These are phyloP conservation scores for Dendrobium catenatum DNA, from an alignment of 106 monocot species.

Conservation along the genomic window DNA sequence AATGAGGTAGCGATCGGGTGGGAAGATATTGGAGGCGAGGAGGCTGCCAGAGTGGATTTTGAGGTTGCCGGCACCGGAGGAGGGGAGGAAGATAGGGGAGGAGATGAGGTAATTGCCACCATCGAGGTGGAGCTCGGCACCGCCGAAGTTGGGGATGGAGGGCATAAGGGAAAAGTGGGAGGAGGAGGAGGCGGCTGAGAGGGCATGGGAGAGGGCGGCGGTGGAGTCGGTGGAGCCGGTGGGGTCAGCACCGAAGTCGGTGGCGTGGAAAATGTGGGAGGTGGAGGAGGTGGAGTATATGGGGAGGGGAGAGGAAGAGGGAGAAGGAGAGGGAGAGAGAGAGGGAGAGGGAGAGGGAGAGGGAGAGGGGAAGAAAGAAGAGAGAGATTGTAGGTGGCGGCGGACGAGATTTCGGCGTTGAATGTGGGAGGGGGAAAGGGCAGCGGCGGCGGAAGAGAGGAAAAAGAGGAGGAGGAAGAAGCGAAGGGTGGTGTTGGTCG, in stretches of 20 bases:
- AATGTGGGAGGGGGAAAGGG: neutral
- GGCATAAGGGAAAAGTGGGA: constrained; percentile 8
- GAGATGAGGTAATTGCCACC: constrained; percentile 54
- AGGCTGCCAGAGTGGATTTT: constrained; percentile 38
- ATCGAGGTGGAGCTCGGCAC: constrained; percentile 19
- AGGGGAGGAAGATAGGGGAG: constrained; percentile 41
- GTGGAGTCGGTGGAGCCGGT: constrained; percentile 31
- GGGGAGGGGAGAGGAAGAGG: neutral
- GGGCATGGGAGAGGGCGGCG: constrained; percentile 19
- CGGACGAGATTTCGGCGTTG: neutral
- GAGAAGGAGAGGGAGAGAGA: neutral
- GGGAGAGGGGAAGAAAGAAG: neutral
- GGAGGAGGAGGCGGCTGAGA: constrained; percentile 20
- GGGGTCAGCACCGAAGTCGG: constrained; percentile 42
- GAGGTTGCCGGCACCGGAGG: constrained; percentile 31
- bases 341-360: neutral
- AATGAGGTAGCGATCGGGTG: constrained; percentile 24
- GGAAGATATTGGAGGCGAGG: constrained; percentile 38
- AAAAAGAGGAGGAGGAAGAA: neutral
- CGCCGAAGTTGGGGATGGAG: constrained; percentile 41
- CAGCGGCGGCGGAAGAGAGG: neutral
- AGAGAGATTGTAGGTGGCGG: too few relatives aligned
- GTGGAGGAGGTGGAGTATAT: neutral
- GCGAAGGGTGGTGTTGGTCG: neutral
- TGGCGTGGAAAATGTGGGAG: neutral